These are phyloP conservation scores for Diaporthe sp. DNA, from an alignment of 2,329 filamentous ascomycete genomes.

Conservation along the genomic window DNA sequence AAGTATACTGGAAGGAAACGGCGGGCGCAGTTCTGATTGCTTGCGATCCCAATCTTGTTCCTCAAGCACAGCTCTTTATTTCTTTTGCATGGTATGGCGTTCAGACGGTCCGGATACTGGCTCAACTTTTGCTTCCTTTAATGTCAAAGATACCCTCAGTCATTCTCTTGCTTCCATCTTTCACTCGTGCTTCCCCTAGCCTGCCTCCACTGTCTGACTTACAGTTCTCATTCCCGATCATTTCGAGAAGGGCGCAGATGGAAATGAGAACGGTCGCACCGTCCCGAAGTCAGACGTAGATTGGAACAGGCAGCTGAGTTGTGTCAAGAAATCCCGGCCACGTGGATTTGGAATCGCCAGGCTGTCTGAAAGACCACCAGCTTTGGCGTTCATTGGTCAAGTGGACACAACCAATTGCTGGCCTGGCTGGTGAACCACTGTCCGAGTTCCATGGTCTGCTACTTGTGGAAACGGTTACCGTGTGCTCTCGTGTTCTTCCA, in stretches of 20 bases:
- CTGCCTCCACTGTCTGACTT: not conserved
- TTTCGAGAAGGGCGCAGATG: no score
- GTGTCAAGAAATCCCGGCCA: no score
- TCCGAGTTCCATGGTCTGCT: not conserved
- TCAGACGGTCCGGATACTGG: constrained; percentile 30
- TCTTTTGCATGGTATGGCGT: constrained; percentile 39
- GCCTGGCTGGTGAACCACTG: not conserved
- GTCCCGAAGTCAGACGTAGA: not conserved
- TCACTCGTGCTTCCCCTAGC: not conserved
- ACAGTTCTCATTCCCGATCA: not conserved
- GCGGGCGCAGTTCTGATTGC: constrained; percentile 77
- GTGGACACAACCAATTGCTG: not conserved
- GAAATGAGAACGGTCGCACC: not conserved
- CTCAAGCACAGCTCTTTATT: constrained; percentile 6
- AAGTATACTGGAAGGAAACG: constrained; percentile 96
- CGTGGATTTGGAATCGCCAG: not conserved
- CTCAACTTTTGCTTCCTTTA: constrained; percentile 12
- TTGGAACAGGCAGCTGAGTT: not conserved
- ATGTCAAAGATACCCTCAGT: constrained; percentile 42
- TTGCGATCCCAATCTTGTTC: not conserved
- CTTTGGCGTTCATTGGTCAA: not conserved
- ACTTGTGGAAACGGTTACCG: not conserved
- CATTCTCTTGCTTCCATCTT: not conserved
- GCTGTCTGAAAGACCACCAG: not conserved
- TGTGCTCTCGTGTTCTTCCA: not conserved